phyloP scores from a whole-genome alignment of 1,284 basidiomycete species.

The Microbotryum silenes-acaulis region DNA sequence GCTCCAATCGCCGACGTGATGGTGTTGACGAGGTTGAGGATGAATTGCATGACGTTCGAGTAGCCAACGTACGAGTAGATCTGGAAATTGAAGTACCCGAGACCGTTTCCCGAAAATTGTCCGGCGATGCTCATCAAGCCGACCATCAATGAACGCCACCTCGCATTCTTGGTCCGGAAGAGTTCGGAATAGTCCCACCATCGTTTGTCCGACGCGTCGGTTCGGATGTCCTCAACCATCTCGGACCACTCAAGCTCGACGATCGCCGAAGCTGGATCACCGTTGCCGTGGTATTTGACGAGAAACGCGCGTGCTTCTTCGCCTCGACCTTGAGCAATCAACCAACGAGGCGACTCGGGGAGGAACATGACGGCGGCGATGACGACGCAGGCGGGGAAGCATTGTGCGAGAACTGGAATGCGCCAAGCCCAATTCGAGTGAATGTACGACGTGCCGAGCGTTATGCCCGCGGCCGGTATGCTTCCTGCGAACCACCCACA shows the following conservation, averaged over 20 bases:
- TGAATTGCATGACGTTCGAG: constrained; percentile 44
- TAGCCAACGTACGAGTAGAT: constrained; percentile 34
- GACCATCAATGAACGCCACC: not conserved
- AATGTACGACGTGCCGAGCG: constrained; percentile 38
- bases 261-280: constrained; percentile 3
- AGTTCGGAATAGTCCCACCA: constrained; percentile 40
- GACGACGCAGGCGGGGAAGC: constrained; percentile 30
- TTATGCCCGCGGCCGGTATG: constrained; percentile 41
- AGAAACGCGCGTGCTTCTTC: constrained; percentile 21
- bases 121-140: not conserved
- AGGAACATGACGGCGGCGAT: constrained; percentile 29
- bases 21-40: constrained; percentile 54
- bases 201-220: constrained; percentile 28
- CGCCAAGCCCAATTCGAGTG: constrained; percentile 40
- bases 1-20: constrained; percentile 51
- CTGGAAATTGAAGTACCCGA: not conserved
- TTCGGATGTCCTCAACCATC: not conserved
- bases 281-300: constrained; percentile 25
- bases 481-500: constrained; percentile 42
- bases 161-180: constrained; percentile 37
- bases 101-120: not conserved
- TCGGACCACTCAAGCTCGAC: constrained; percentile 6
- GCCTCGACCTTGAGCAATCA: constrained; percentile 8
- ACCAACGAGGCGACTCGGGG: constrained; percentile 23
- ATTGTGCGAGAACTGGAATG: constrained; percentile 37